Base-by-base conservation (phyloP, 2,329 filamentous ascomycete species). In the Monilinia vaccinii-corymbosi region DNA sequence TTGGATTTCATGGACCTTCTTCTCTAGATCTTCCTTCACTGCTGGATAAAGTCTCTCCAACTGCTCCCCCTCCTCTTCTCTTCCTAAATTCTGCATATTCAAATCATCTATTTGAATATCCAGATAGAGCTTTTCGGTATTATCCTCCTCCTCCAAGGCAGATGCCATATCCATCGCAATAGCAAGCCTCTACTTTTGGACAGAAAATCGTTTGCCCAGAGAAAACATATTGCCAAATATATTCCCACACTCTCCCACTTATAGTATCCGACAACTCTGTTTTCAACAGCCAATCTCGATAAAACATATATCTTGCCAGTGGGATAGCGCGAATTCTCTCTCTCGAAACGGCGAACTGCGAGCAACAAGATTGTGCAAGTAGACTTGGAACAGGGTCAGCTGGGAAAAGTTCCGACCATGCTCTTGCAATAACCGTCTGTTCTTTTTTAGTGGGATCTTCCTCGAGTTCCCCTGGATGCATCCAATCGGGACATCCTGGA, bases 181-280 rank as follows among this genome's bases (percentile, higher is more conserved):
- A 68, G 32, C 70, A 71, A 0, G 70, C 44, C 61, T 69, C 63
- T 31, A 69, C 66, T 25, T 57, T 48, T 1, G 68, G 65, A 47
- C 70, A 70, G 16, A 67, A 49, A 6, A 66, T 61, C n/a, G 67
- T 64, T 21, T 78, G 72, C 64, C 81, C 80, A 57, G 81, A 81
- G 65, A 84, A 85, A 13, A 84, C 81, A 63, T 84, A 77, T 69
- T 87, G 85, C 84, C 84, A 88, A 21, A 84, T 71, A 65, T 85
- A 87, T 68, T 87, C 84, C 69, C 86, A 78, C 2, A 86, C 77
- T 25, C 84, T 75, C 2, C 84, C 84, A 32, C 79, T 83, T 31
- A 79, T 71, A 21, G 77, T 76, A 67, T 86, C 82, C 6, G 75
- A 75, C 55, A 83, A 69, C 5, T 77, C 71, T 2, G 83, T 83